phyloP scores from a whole-genome alignment of 805 yeast genomes.

The Candida golubevii region DNA sequence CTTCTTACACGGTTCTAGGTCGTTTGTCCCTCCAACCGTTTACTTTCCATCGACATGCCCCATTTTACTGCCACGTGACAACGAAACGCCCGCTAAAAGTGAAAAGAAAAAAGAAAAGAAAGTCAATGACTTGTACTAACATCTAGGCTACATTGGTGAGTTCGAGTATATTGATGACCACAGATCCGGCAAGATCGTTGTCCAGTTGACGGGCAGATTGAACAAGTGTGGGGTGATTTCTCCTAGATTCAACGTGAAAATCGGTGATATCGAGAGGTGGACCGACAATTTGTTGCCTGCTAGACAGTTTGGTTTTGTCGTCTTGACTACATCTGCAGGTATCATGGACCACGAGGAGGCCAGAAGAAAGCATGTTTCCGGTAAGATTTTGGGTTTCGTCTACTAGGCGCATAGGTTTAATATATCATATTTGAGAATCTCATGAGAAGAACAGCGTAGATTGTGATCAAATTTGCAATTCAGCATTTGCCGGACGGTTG shows the following conservation, averaged over 20 bases:
- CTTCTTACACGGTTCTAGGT: constrained; percentile 59
- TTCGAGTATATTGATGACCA: constrained; percentile 35
- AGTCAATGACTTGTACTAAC: constrained; percentile 17
- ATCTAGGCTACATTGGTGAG: constrained; percentile 29
- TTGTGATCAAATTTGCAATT: no score
- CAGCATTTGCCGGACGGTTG: no score
- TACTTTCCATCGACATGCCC: constrained; percentile 63
- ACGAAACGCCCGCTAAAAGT: no score
- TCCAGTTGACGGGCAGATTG: constrained; percentile 34
- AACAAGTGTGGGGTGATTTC: constrained; percentile 97
- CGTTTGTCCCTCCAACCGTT: constrained; percentile 45
- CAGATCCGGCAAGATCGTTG: constrained; percentile 35
- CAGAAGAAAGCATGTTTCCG: constrained; percentile 99
- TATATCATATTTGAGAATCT: not conserved
- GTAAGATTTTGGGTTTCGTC: constrained; percentile 97
- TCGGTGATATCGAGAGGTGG: constrained; percentile 96
- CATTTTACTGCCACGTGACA: not conserved
- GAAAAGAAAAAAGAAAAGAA: not conserved
- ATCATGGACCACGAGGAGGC: constrained; percentile 99
- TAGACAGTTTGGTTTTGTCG: constrained; percentile 97
- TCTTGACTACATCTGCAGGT: constrained; percentile 98
- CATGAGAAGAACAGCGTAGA: not conserved
- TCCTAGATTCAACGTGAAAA: constrained; percentile 97
- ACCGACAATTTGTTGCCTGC: constrained; percentile 97
- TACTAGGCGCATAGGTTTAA: constrained; percentile 46